Evolutionary conservation across 805 yeast species (phyloP).

Genomic region (Naumovozyma castellii): DNA sequence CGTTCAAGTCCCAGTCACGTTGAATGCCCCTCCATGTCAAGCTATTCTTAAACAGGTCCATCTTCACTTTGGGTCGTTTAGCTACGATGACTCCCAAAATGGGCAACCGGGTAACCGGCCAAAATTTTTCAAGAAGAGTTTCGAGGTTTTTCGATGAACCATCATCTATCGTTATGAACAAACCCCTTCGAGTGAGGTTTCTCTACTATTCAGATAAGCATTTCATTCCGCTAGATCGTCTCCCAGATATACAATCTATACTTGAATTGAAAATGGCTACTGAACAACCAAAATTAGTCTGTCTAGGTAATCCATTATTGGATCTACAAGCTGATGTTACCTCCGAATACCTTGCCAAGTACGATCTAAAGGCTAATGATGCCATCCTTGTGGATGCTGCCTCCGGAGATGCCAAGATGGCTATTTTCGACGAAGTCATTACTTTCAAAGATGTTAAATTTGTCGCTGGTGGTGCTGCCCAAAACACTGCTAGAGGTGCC

Average conservation of each 20-base stretch:
- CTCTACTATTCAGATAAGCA: too few relatives aligned
- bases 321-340: constrained; percentile 77
- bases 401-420: constrained; percentile 72
- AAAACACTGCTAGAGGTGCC: constrained; percentile 97
- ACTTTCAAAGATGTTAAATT: constrained; percentile 49
- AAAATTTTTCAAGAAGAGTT: too few relatives aligned
- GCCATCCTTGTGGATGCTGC: constrained; percentile 59
- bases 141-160: too few relatives aligned
- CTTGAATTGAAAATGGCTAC: constrained; percentile 1
- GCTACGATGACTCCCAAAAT: too few relatives aligned
- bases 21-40: too few relatives aligned
- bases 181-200: too few relatives aligned
- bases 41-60: too few relatives aligned
- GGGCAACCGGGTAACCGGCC: too few relatives aligned
- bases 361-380: constrained; percentile 80
- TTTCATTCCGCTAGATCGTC: too few relatives aligned
- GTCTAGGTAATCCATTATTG: constrained; percentile 87
- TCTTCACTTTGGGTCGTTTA: too few relatives aligned
- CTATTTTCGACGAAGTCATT: constrained; percentile 75
- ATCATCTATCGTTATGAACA: too few relatives aligned
- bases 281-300: constrained; percentile 39
- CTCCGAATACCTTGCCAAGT: constrained; percentile 62
- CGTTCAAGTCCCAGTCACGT: too few relatives aligned
- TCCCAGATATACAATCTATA: background rate
- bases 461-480: constrained; percentile 99